These are phyloP conservation scores for Fagus crenata DNA, from an alignment of 306 rosid genomes.

Conservation along the genomic window DNA sequence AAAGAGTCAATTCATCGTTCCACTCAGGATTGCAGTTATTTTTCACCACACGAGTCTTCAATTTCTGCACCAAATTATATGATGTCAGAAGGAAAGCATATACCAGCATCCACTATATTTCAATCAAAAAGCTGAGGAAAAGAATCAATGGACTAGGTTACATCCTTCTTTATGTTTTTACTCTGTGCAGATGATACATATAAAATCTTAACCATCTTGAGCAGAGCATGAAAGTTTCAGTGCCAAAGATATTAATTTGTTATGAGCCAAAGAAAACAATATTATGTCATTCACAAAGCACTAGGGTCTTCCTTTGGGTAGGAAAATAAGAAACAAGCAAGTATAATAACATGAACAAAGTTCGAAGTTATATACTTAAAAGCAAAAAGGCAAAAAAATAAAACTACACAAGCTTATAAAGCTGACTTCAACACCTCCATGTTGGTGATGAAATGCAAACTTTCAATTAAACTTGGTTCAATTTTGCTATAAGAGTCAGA, in stretches of 20 bases:
- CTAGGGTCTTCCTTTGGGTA: not conserved
- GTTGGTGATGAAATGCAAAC: not conserved
- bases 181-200: no score
- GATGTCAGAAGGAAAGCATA: not conserved
- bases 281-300: not conserved
- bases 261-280: not conserved
- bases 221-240: no score
- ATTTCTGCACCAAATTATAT: constrained; percentile 41
- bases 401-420: not conserved
- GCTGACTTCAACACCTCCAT: not conserved
- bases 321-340: not conserved
- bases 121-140: not conserved
- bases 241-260: no score
- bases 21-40: constrained; percentile 70
- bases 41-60: constrained; percentile 60
- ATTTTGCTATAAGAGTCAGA: not conserved
- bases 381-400: not conserved
- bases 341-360: no score
- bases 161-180: not conserved
- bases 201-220: no score
- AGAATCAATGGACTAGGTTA: not conserved
- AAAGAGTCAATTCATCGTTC: constrained; percentile 81
- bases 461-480: not conserved
- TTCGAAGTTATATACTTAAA: no score
- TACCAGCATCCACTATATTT: not conserved